Base-by-base conservation (phyloP, 805 yeast species). In the Nematodospora valgi region DNA sequence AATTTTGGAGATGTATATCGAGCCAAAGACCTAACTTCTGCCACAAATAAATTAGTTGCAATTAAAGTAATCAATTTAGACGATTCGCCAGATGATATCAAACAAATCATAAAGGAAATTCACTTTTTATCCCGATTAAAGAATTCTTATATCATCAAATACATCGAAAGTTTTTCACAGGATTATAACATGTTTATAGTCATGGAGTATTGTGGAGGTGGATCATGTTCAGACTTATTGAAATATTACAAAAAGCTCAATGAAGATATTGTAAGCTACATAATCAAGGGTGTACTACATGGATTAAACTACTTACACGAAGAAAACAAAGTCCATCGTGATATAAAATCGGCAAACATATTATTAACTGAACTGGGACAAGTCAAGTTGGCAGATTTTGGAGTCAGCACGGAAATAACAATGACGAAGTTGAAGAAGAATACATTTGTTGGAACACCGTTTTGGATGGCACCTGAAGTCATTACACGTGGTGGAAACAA, bases 381-480 rank as follows among this genome's bases (percentile, higher is more conserved):
- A 19, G 77, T 89, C 25, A 91, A 89, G 54, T 61, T 89, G 21
- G 96, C 88, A 0, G 98, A 91, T 61, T 89, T 89, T 65, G 98
- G 98, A 1, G 96, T 89, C 4, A 78, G 91, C 48, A 93, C 93
- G 0, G 93, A 87, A 56, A 68, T 89, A 18, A 73, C 81, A 14
- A 59, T 68, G 29, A 71, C 82, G 1, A 58, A 57, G 34, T 58
- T 65, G 15, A 69, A 69, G 41, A 74, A 81, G 44, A 76, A 75
- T 37, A 86, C 96, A 0, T 82, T 89, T 68, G 96, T 88, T 34
- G 98, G 98, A 1, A 88, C 97, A 0, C 96, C 97, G 10, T 86
- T 78, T 58, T 89, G 97, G 97, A 89, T 91, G 98, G 98, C 98
- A 0, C 98, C 98, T 0, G 98, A 93, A 56, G 84, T 91, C n/a